Percentiles rank a stretch among this genome's conserved stretches.
These are phyloP conservation scores for Sclerotinia borealis DNA, from an alignment of 2,329 filamentous ascomycete species.

Conservation along the genomic window DNA sequence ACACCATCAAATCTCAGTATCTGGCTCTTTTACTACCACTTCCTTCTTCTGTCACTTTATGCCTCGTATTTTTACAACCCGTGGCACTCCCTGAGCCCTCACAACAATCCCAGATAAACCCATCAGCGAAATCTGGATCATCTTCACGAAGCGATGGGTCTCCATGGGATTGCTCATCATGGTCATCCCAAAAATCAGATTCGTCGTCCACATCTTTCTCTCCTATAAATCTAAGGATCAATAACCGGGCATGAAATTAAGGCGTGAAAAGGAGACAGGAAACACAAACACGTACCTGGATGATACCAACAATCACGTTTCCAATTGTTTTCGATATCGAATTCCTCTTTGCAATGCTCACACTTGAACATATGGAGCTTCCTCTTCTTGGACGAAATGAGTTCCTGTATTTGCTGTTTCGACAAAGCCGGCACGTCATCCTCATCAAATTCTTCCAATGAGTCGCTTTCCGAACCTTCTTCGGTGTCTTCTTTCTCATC, in stretches of 20 bases:
- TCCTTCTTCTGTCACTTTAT: neutral
- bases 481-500: neutral
- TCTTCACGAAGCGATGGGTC: neutral
- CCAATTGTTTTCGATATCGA: neutral
- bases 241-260: neutral
- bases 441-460: neutral
- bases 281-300: neutral
- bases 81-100: neutral
- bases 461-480: neutral
- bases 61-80: neutral
- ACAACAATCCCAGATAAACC: neutral
- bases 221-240: neutral
- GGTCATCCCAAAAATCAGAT: neutral
- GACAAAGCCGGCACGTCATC: neutral
- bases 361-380: neutral
- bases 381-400: neutral
- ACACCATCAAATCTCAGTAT: neutral
- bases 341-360: neutral
- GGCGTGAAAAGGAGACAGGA: neutral
- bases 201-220: neutral
- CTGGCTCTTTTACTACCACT: neutral
- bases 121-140: neutral
- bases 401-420: neutral
- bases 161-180: neutral
- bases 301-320: neutral